A percentile compares a stretch with the other conserved stretches of the same genome.
phyloP scores from a whole-genome alignment of 78 protist genomes.

The Chrysochromulina tobinii region DNA sequence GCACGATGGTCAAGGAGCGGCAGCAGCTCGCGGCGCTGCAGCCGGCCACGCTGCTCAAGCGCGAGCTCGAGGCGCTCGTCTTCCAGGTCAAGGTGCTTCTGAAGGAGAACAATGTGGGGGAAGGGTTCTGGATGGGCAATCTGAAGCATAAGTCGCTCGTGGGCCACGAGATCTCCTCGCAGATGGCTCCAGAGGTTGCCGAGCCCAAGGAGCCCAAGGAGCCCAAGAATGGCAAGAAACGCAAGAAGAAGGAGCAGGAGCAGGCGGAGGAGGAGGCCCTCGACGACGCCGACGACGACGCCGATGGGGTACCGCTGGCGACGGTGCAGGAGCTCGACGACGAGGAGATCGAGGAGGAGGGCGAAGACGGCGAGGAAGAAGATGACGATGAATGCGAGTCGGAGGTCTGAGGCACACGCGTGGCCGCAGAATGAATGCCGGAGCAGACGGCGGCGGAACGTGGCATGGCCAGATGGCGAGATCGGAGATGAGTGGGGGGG shows the following conservation, averaged over 20 bases:
- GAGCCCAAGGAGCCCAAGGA: too few relatives aligned
- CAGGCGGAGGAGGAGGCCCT: neutral
- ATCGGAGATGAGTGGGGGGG: too few relatives aligned
- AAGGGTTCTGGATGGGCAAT: slow-evolving; percentile 15
- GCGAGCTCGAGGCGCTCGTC: neutral
- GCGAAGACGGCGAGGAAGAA: neutral
- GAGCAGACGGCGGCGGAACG: too few relatives aligned
- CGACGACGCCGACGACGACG: neutral
- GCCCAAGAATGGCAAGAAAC: neutral
- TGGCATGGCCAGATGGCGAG: too few relatives aligned
- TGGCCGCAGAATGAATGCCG: too few relatives aligned
- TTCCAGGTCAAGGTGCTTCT: neutral
- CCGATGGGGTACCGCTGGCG: neutral
- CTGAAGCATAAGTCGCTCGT: neutral
- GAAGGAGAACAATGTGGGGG: neutral
- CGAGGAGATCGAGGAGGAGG: neutral
- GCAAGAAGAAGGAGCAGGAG: neutral
- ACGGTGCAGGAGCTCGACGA: neutral
- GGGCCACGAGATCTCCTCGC: neutral
- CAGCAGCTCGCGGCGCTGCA: neutral
- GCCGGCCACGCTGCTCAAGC: neutral
- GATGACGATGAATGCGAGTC: neutral
- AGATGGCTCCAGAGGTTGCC: neutral
- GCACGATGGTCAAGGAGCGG: neutral
- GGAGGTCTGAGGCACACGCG: too few relatives aligned